A percentile compares a stretch with the other conserved stretches of the same genome.
Evolutionary conservation across 2,329 filamentous ascomycete genomes (phyloP).

Genomic region (Alternaria rosae): DNA sequence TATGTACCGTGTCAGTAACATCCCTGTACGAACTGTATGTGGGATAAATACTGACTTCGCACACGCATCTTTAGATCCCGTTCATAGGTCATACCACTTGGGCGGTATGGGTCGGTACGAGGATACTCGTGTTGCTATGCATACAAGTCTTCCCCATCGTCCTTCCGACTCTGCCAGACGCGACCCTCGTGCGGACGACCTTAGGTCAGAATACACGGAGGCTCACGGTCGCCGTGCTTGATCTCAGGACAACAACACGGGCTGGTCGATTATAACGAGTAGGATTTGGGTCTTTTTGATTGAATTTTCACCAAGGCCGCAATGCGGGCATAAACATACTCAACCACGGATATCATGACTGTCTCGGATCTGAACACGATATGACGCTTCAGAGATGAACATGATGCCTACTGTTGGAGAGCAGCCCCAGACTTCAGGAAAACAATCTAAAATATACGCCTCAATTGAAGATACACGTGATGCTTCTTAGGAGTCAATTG

Average conservation of each 20-base stretch:
- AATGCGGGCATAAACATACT: background rate
- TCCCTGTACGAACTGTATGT: background rate
- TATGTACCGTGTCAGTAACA: background rate
- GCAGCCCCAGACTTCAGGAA: background rate
- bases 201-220: background rate
- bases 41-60: background rate
- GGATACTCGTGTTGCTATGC: background rate
- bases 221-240: background rate
- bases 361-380: background rate
- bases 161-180: constrained; percentile 7
- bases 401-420: background rate
- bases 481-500: background rate
- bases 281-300: background rate
- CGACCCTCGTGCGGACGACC: background rate
- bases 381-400: background rate
- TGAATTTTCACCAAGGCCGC: background rate
- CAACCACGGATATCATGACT: background rate
- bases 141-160: constrained; percentile 15
- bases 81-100: constrained; percentile 19
- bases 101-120: constrained; percentile 22
- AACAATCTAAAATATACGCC: background rate
- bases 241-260: background rate
- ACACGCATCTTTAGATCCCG: constrained; percentile 9
- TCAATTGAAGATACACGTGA: background rate
- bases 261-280: background rate